These are phyloP conservation scores for Glonium stellatum DNA, from an alignment of 495 filamentous ascomycete genomes.

Conservation along the genomic window DNA sequence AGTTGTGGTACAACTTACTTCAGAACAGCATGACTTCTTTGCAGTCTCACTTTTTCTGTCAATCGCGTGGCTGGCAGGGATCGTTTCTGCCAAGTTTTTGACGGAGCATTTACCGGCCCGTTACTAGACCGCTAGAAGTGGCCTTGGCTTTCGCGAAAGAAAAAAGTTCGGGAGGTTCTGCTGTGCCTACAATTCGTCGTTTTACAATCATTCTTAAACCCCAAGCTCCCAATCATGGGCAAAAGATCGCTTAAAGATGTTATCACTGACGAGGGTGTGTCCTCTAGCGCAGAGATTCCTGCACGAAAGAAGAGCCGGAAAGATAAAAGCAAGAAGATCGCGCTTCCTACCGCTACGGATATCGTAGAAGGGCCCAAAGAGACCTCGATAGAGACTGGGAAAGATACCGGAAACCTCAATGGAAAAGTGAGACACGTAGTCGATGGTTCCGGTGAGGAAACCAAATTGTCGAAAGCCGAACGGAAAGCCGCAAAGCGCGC, in stretches of 20 bases:
- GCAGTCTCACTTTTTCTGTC: no score
- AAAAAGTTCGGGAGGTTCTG: background rate
- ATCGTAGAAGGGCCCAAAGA: constrained; percentile 6
- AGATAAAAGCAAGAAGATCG: constrained; percentile 16
- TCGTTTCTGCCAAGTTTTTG: no score
- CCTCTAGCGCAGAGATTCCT: constrained; percentile 3
- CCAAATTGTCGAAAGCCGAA: constrained; percentile 28
- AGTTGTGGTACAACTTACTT: no score
- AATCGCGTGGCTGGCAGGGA: no score
- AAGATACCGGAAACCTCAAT: background rate
- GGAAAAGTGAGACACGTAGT: background rate
- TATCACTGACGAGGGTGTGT: constrained; percentile 9
- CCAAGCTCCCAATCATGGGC: constrained; percentile 12
- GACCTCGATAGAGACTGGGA: background rate
- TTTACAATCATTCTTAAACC: background rate
- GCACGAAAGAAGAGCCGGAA: constrained; percentile 27
- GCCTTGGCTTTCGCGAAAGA: background rate
- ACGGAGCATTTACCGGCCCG: background rate
- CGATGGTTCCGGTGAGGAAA: background rate
- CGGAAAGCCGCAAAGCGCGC: constrained; percentile 33
- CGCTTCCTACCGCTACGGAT: no score
- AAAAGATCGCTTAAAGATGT: constrained; percentile 23
- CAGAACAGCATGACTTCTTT: no score
- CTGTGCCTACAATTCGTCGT: background rate
- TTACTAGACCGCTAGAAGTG: background rate